Evolutionary conservation across 1,284 basidiomycete species (phyloP).

Genomic region (Microstroma glucosiphilum): DNA sequence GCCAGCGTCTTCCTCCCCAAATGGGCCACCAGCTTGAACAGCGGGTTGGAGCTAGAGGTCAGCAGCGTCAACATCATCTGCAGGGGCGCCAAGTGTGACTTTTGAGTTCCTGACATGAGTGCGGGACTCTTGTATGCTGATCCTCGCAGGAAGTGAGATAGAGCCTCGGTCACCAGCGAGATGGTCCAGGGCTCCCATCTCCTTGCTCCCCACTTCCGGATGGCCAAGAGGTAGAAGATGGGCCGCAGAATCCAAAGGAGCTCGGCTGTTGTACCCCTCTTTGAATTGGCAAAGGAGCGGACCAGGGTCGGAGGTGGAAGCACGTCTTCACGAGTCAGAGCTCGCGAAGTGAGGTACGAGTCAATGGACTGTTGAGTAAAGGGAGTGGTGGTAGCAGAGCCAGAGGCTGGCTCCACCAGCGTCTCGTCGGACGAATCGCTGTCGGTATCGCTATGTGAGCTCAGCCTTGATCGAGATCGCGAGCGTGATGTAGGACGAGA

Average conservation of each 20-base stretch:
- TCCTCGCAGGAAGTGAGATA: neutral
- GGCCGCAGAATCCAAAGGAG: conserved; percentile 39
- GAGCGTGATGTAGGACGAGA: conserved; percentile 1
- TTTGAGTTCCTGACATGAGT: neutral
- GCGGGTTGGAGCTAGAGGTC: neutral
- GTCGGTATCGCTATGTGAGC: neutral
- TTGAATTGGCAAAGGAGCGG: conserved; percentile 22
- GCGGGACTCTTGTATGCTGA: neutral
- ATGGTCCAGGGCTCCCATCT: neutral
- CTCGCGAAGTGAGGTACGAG: conserved; percentile 43
- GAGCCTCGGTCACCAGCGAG: neutral
- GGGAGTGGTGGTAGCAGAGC: conserved; percentile 16
- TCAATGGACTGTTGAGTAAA: conserved; percentile 43
- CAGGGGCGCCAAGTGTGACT: neutral
- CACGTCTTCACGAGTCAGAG: conserved; percentile 43
- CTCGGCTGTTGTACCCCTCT: conserved; percentile 26
- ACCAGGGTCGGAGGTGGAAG: conserved; percentile 40
- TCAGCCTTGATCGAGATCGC: neutral
- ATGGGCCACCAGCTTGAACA: neutral
- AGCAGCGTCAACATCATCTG: neutral
- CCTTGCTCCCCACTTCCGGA: conserved; percentile 9
- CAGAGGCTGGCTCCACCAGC: conserved; percentile 26
- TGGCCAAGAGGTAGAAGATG: conserved; percentile 24
- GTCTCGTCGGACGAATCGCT: conserved; percentile 11
- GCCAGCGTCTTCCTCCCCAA: neutral